Evolutionary conservation across 495 filamentous ascomycete genomes (phyloP).

Genomic region (Rusavskia elegans): DNA sequence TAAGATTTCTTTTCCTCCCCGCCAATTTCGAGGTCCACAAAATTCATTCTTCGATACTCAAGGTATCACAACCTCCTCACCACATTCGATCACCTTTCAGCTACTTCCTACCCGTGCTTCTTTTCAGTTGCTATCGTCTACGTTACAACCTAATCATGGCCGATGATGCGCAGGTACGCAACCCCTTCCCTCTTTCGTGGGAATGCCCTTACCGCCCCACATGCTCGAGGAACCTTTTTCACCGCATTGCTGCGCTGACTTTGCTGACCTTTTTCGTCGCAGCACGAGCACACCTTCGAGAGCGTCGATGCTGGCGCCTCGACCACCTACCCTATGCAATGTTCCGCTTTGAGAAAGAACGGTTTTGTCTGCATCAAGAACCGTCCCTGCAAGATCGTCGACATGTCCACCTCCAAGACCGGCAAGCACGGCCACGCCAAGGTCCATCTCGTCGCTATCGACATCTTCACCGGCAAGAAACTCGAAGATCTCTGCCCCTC

Average conservation of each 20-base stretch:
- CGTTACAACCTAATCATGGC: conserved; percentile 29
- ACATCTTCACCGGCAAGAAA: conserved; percentile 99
- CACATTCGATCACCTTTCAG: not conserved
- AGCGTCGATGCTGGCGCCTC: conserved; percentile 88
- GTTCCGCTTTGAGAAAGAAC: conserved; percentile 98
- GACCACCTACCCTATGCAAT: conserved; percentile 91
- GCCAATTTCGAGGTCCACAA: not conserved
- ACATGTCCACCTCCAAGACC: conserved; percentile 99
- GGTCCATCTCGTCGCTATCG: conserved; percentile 90
- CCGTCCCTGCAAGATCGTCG: conserved; percentile 99
- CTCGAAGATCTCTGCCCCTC: conserved; percentile 97
- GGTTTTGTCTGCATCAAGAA: conserved; percentile 94
- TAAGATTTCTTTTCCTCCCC: not conserved
- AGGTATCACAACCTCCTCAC: not conserved
- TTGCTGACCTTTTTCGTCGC: conserved; percentile 10
- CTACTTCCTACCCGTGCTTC: not conserved
- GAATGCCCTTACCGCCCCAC: conserved; percentile 13
- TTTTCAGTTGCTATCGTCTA: conserved; percentile 9
- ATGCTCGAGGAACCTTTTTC: conserved; percentile 4
- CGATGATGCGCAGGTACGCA: conserved; percentile 30
- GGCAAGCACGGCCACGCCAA: conserved; percentile 99
- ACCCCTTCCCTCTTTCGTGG: not conserved
- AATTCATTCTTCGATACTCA: not conserved
- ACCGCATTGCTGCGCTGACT: conserved; percentile 3
- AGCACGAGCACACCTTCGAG: conserved; percentile 89